These are phyloP conservation scores for Talaromyces sp. DNA, from an alignment of 2,329 filamentous ascomycete genomes.

Conservation along the genomic window DNA sequence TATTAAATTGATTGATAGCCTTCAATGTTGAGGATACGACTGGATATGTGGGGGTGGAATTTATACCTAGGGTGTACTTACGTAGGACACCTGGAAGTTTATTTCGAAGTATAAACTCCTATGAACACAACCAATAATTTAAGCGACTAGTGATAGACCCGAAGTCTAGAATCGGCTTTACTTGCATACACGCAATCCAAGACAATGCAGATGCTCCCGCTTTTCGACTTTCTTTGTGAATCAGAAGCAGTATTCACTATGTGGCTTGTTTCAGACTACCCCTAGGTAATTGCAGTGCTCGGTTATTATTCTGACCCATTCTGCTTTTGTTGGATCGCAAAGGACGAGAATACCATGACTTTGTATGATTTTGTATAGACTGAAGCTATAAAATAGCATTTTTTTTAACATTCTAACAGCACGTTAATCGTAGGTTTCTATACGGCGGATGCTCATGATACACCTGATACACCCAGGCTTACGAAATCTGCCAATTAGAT, in stretches of 20 bases:
- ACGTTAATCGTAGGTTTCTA: too few species aligned
- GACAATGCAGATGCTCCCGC: too few species aligned
- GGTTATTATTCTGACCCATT: background rate
- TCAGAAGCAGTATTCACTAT: background rate
- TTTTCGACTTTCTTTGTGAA: background rate
- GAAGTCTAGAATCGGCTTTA: background rate
- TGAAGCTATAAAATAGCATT: background rate
- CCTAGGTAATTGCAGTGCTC: background rate
- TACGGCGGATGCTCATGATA: too few species aligned
- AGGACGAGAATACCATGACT: too few species aligned
- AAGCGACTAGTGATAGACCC: background rate
- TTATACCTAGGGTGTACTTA: background rate
- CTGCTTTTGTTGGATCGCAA: too few species aligned
- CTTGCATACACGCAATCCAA: background rate
- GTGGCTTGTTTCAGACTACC: background rate
- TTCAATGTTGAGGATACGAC: background rate
- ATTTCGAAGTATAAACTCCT: background rate
- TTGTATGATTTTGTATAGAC: background rate
- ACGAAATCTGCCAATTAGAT: background rate
- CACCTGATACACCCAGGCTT: too few species aligned
- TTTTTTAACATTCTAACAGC: too few species aligned
- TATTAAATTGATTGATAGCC: too few species aligned
- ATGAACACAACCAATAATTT: background rate
- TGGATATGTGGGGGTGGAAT: background rate
- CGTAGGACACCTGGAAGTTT: background rate